Evolutionary conservation across 495 filamentous ascomycete species (phyloP).

Genomic region (Neurospora tetraspora): DNA sequence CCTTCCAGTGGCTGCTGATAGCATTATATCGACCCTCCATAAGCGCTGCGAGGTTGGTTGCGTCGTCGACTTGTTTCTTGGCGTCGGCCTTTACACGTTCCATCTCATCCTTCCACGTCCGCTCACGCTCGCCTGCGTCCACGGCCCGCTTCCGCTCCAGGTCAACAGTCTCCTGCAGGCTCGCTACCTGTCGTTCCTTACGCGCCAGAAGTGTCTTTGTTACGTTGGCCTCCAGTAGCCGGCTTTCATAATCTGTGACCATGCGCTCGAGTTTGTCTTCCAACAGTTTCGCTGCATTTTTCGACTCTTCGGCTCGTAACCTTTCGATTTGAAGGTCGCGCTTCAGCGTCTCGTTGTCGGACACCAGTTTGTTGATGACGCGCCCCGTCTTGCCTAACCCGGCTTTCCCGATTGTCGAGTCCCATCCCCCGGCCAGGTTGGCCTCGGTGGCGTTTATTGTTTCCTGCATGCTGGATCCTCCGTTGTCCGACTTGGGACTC

Average conservation of each 20-base stretch:
- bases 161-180: conserved; percentile 56
- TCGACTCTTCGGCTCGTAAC: conserved; percentile 61
- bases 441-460: conserved; percentile 11
- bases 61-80: conserved; percentile 52
- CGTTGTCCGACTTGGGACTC: conserved; percentile 1
- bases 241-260: conserved; percentile 54
- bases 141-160: conserved; percentile 54
- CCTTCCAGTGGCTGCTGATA: conserved; percentile 53
- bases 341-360: conserved; percentile 76
- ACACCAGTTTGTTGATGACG: conserved; percentile 82
- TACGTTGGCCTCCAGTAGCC: conserved; percentile 58
- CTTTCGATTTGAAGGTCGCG: conserved; percentile 70
- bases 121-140: conserved; percentile 49
- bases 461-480: conserved; percentile 2
- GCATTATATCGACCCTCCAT: conserved; percentile 61
- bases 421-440: conserved; percentile 41
- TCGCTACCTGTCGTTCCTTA: conserved; percentile 73
- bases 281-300: conserved; percentile 59
- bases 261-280: conserved; percentile 64
- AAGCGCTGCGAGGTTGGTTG: conserved; percentile 43
- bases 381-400: conserved; percentile 83
- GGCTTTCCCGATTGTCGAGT: conserved; percentile 66
- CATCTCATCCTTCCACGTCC: conserved; percentile 49
- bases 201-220: conserved; percentile 61
- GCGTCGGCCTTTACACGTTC: conserved; percentile 51